These are phyloP conservation scores for Panaeolus papilionaceus DNA, from an alignment of 768 basidiomycete species.

Conservation along the genomic window DNA sequence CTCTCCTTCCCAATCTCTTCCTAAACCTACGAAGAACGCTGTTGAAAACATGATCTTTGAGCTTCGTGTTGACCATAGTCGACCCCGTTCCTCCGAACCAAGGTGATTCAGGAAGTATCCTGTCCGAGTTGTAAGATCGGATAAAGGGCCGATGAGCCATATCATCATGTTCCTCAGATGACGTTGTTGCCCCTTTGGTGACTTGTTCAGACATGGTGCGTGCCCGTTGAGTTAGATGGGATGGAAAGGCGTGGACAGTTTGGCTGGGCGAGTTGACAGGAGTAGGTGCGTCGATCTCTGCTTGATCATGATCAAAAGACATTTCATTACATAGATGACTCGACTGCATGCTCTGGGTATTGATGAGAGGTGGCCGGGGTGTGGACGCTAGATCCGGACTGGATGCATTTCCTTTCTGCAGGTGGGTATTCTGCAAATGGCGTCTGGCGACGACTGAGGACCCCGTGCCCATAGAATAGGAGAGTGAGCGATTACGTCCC, in stretches of 20 bases:
- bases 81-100: slow-evolving; percentile 91
- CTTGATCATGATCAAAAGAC: slow-evolving; percentile 43
- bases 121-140: slow-evolving; percentile 48
- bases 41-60: slow-evolving; percentile 96
- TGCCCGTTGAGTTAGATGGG: slow-evolving; percentile 30
- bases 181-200: slow-evolving; percentile 19
- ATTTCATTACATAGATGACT: slow-evolving; percentile 39
- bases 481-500: slow-evolving; percentile 53
- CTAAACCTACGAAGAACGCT: slow-evolving; percentile 81
- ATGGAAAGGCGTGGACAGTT: slow-evolving; percentile 35
- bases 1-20: slow-evolving; percentile 52
- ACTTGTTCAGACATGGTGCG: slow-evolving; percentile 23
- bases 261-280: slow-evolving; percentile 56
- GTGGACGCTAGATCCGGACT: slow-evolving; percentile 66
- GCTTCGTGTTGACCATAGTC: slow-evolving; percentile 90
- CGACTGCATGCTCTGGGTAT: slow-evolving; percentile 26
- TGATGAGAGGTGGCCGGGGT: slow-evolving; percentile 32
- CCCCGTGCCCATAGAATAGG: slow-evolving; percentile 51
- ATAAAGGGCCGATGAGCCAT: slow-evolving; percentile 41
- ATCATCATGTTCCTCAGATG: slow-evolving; percentile 39
- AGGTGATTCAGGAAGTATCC: slow-evolving; percentile 46
- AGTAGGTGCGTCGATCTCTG: slow-evolving; percentile 52
- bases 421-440: slow-evolving; percentile 46
- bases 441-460: slow-evolving; percentile 40
- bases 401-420: slow-evolving; percentile 65